Evolutionary conservation across 148 eudicot genomes (phyloP).

Genomic region (Pouteria glomerata): DNA sequence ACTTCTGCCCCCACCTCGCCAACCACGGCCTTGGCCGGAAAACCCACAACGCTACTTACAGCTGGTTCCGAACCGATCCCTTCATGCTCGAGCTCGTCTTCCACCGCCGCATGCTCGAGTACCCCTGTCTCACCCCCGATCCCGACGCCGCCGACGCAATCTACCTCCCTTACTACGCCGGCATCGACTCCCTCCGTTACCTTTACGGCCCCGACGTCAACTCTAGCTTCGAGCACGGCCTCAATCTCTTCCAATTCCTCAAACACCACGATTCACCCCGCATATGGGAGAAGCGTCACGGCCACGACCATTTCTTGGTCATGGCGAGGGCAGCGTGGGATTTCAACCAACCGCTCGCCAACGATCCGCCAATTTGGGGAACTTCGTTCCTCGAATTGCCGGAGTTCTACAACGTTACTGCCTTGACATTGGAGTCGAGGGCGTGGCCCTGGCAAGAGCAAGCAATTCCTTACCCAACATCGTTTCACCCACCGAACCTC

Average conservation of each 20-base stretch:
- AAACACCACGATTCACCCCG: slow-evolving; percentile 20
- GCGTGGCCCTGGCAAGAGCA: slow-evolving; percentile 73
- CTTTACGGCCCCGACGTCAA: slow-evolving; percentile 58
- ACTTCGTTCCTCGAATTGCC: slow-evolving; percentile 68
- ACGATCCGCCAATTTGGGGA: slow-evolving; percentile 64
- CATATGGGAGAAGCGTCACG: slow-evolving; percentile 46
- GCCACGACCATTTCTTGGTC: slow-evolving; percentile 71
- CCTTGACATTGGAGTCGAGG: slow-evolving; percentile 54
- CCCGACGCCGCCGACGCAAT: slow-evolving; percentile 48
- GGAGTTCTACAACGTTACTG: slow-evolving; percentile 62
- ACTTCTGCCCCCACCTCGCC: slow-evolving; percentile 59
- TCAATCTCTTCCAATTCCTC: slow-evolving; percentile 36
- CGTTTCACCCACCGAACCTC: slow-evolving; percentile 75
- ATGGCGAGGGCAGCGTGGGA: slow-evolving; percentile 81
- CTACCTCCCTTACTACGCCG: slow-evolving; percentile 68
- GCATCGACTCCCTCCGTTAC: slow-evolving; percentile 48
- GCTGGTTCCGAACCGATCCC: slow-evolving; percentile 80
- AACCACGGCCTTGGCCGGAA: slow-evolving; percentile 82
- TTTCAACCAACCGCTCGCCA: slow-evolving; percentile 39
- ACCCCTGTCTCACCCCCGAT: slow-evolving; percentile 65
- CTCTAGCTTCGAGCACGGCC: slow-evolving; percentile 50
- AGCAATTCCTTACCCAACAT: slow-evolving; percentile 75
- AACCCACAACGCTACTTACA: slow-evolving; percentile 66
- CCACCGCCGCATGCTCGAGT: slow-evolving; percentile 85
- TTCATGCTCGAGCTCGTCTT: slow-evolving; percentile 67